These are phyloP conservation scores for Curvularia sp. DNA, from an alignment of 2,329 filamentous ascomycete species.

Conservation along the genomic window DNA sequence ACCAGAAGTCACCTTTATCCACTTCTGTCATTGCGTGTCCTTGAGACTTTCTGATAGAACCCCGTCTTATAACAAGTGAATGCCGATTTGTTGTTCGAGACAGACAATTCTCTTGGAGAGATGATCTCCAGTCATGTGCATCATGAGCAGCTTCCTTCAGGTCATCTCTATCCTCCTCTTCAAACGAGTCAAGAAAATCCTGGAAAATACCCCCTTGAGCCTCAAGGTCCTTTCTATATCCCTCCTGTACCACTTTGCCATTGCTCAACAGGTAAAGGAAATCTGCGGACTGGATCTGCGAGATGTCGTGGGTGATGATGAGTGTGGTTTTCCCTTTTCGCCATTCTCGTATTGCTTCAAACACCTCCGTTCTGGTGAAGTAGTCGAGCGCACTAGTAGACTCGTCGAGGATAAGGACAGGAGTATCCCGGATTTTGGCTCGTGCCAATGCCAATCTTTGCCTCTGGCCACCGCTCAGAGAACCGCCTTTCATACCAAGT, in stretches of 20 bases:
- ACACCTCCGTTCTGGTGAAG: conserved; percentile 69
- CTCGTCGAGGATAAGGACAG: conserved; percentile 86
- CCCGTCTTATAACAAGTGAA: background rate
- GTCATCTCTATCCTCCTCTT: conserved; percentile 15
- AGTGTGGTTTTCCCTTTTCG: conserved; percentile 83
- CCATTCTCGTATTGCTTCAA: conserved; percentile 80
- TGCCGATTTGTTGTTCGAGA: background rate
- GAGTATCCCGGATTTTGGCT: conserved; percentile 76
- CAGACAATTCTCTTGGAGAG: background rate
- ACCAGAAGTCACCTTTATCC: conserved; percentile 1
- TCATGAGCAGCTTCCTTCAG: conserved; percentile 14
- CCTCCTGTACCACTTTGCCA: conserved; percentile 72
- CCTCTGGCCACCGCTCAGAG: conserved; percentile 82
- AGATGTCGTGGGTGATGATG: conserved; percentile 88
- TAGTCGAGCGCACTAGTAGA: conserved; percentile 85
- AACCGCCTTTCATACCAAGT: conserved; percentile 72
- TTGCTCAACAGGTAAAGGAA: conserved; percentile 81
- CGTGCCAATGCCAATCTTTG: conserved; percentile 83
- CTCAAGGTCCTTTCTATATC: conserved; percentile 65
- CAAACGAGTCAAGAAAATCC: conserved; percentile 30
- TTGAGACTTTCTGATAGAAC: background rate
- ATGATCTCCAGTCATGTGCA: background rate
- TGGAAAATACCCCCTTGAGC: conserved; percentile 56
- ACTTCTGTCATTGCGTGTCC: conserved; percentile 2
- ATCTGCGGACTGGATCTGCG: conserved; percentile 74